Conservation (phyloP, 1,139 yeast genomes). For the Magnusiomyces fungicola region DNA sequence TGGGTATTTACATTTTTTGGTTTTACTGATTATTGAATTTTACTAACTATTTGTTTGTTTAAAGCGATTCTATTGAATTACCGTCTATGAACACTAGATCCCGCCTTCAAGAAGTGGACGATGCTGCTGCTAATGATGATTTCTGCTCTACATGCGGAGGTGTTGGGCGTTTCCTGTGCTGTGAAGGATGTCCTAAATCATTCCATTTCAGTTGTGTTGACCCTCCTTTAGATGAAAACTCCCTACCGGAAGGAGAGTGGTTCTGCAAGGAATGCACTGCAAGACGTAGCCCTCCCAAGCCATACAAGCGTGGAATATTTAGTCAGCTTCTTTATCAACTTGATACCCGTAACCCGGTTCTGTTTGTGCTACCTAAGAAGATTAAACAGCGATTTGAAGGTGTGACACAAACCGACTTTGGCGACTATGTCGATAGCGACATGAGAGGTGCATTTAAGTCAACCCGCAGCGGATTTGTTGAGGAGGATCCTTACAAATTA, state of each 20-base stretch:
- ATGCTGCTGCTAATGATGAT: conserved; percentile 54
- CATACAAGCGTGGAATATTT: conserved; percentile 40
- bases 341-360: conserved; percentile 59
- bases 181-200: conserved; percentile 87
- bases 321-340: conserved; percentile 54
- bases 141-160: conserved; percentile 85
- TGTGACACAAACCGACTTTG: conserved; percentile 58
- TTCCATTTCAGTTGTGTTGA: conserved; percentile 88
- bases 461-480: conserved; percentile 32
- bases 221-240: conserved; percentile 73
- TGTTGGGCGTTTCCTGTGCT: conserved; percentile 81
- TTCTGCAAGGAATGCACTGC: conserved; percentile 63
- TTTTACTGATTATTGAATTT: not conserved
- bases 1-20: conserved; percentile 2
- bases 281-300: conserved; percentile 31
- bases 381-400: conserved; percentile 70
- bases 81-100: conserved; percentile 3
- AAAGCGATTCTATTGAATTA: not conserved
- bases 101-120: conserved; percentile 3
- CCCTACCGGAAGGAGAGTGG: conserved; percentile 87
- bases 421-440: conserved; percentile 62
- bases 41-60: not conserved
- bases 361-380: conserved; percentile 60
- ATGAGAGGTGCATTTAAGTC: conserved; percentile 37
- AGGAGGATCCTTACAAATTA: conserved; percentile 56